Conservation (phyloP, 805 yeast genomes). For the Candida ovalis region DNA sequence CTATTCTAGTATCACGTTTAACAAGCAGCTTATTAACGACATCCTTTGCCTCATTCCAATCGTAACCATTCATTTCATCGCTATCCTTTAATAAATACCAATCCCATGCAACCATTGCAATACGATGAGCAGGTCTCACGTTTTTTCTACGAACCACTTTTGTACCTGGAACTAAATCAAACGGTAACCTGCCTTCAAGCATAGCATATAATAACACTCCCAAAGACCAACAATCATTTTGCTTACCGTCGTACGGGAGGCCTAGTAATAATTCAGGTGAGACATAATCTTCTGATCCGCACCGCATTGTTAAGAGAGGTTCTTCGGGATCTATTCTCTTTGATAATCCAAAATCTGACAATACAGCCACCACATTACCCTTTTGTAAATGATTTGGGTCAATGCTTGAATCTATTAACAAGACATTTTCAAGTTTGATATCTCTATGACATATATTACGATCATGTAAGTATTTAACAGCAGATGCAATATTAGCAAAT, state of each 20-base stretch:
- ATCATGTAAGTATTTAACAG: slow-evolving; percentile 69
- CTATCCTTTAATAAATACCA: slow-evolving; percentile 57
- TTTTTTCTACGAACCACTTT: slow-evolving; percentile 29
- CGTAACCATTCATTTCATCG: slow-evolving; percentile 17
- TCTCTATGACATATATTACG: slow-evolving; percentile 81
- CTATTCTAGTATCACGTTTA: slow-evolving; percentile 43
- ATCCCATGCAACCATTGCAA: slow-evolving; percentile 89
- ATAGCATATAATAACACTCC: slow-evolving; percentile 88
- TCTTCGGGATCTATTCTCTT: slow-evolving; percentile 57
- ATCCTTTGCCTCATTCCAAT: slow-evolving; percentile 44
- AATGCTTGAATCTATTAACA: slow-evolving; percentile 30
- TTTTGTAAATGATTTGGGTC: neutral
- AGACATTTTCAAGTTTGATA: slow-evolving; percentile 80
- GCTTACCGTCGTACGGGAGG: slow-evolving; percentile 82
- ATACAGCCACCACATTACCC: slow-evolving; percentile 39
- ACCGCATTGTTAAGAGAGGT: slow-evolving; percentile 75
- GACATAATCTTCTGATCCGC: slow-evolving; percentile 96
- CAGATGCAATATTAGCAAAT: slow-evolving; percentile 65
- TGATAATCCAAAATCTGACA: slow-evolving; percentile 90
- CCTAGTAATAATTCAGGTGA: slow-evolving; percentile 94
- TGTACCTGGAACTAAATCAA: slow-evolving; percentile 68
- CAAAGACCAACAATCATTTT: slow-evolving; percentile 91
- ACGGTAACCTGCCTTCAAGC: slow-evolving; percentile 84
- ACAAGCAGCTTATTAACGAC: slow-evolving; percentile 49
- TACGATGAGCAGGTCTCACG: slow-evolving; percentile 74